phyloP scores from a whole-genome alignment of 2,329 filamentous ascomycete species.

The Allantophomopsis cytisporea region DNA sequence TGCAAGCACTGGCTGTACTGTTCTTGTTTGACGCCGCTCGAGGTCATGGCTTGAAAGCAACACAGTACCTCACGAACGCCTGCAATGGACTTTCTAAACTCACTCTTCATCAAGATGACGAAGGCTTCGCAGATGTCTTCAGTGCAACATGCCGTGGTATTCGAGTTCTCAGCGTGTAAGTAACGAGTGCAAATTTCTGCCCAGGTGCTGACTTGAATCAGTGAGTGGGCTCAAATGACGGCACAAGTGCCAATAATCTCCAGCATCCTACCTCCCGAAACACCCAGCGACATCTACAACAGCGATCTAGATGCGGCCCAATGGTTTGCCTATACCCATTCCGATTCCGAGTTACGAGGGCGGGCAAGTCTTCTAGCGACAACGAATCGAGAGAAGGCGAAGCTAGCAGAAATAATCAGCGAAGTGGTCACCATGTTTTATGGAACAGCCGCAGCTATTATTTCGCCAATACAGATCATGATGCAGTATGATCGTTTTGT shows the following conservation, averaged over 20 bases:
- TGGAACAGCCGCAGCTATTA: conserved; percentile 2
- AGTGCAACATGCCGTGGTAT: conserved; percentile 18
- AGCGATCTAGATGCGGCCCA: conserved; percentile 6
- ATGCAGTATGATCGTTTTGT: conserved; percentile 14
- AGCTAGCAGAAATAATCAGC: conserved; percentile 14
- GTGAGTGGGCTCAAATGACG: conserved; percentile 20
- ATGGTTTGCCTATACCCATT: conserved; percentile 14
- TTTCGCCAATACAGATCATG: conserved; percentile 11
- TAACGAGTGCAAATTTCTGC: background rate
- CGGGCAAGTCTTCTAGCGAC: conserved; percentile 13
- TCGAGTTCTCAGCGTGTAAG: conserved; percentile 19
- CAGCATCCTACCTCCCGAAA: conserved; percentile 2
- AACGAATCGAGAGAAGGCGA: conserved; percentile 16
- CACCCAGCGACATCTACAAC: conserved; percentile 3
- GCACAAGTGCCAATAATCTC: conserved; percentile 12
- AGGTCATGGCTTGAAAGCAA: conserved; percentile 12
- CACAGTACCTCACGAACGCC: conserved; percentile 15
- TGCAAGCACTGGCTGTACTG: conserved; percentile 18
- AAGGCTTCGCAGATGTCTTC: conserved; percentile 13
- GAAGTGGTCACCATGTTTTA: conserved; percentile 14
- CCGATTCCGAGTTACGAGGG: conserved; percentile 7
- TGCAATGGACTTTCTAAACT: conserved; percentile 9
- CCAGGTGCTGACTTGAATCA: conserved; percentile 10
- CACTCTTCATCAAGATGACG: conserved; percentile 4
- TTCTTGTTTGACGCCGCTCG: conserved; percentile 16